Conservation (phyloP, 257 asterid species). For the Salvia splendens region DNA sequence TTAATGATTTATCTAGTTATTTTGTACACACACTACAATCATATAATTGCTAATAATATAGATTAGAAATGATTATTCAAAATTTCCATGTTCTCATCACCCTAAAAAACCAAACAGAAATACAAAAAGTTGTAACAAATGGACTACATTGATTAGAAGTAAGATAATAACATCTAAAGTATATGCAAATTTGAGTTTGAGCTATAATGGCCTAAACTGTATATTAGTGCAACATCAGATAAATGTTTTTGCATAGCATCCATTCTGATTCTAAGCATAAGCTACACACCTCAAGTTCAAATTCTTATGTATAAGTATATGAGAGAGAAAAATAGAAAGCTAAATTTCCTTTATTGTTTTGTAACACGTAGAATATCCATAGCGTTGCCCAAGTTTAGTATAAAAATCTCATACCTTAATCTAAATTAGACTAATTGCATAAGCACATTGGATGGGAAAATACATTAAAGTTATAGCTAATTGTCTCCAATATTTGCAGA, state of each 20-base stretch:
- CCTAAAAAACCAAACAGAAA: neutral
- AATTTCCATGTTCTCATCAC: neutral
- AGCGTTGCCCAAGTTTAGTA: constrained; percentile 14
- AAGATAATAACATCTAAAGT: neutral
- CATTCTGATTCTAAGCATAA: neutral
- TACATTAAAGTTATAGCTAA: neutral
- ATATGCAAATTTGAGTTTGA: neutral
- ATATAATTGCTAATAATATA: neutral
- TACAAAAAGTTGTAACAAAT: neutral
- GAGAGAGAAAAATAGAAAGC: neutral
- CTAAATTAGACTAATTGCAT: neutral
- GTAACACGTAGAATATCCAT: neutral
- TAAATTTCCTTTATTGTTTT: neutral
- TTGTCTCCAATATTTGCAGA: constrained; percentile 14
- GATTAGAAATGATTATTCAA: neutral
- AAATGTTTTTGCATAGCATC: neutral
- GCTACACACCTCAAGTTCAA: neutral
- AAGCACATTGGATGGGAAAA: constrained; percentile 14
- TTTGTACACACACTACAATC: neutral
- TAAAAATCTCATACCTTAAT: neutral
- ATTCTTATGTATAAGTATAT: neutral
- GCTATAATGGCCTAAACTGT: neutral
- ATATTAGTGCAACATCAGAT: neutral
- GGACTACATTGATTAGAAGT: neutral
- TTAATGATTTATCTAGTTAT: neutral